A percentile compares a stretch with the other conserved stretches of the same genome.
Evolutionary conservation across 257 asterid genomes (phyloP).

Genomic region (Salvia rosmarinus): DNA sequence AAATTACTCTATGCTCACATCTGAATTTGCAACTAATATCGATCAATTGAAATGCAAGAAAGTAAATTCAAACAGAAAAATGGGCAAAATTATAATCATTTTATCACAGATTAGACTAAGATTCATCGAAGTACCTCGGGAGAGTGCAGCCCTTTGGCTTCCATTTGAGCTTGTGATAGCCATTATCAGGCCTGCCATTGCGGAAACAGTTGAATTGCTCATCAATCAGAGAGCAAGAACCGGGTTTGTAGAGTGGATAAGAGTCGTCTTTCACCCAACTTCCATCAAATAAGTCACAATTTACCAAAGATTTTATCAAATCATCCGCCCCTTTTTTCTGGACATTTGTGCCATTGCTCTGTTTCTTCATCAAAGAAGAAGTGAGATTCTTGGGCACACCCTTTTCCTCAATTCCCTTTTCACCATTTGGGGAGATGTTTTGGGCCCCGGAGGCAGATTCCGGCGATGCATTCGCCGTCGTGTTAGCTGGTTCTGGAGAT

Average conservation of each 20-base stretch:
- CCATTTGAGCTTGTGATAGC: slow-evolving; percentile 70
- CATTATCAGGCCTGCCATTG: slow-evolving; percentile 85
- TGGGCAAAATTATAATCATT: not conserved
- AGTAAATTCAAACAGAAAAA: not conserved
- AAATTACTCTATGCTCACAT: not conserved
- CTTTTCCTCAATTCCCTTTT: slow-evolving; percentile 43
- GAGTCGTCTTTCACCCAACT: slow-evolving; percentile 86
- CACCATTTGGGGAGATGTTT: slow-evolving; percentile 38
- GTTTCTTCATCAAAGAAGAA: slow-evolving; percentile 50
- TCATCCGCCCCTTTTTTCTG: slow-evolving; percentile 45
- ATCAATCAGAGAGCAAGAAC: slow-evolving; percentile 89
- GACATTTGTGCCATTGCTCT: slow-evolving; percentile 32
- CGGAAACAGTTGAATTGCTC: slow-evolving; percentile 82
- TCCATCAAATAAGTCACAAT: slow-evolving; percentile 82
- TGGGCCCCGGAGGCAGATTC: slow-evolving; percentile 19
- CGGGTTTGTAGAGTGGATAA: slow-evolving; percentile 84
- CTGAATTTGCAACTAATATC: not conserved
- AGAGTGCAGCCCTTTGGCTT: slow-evolving; percentile 84
- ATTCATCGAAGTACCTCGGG: slow-evolving; percentile 65
- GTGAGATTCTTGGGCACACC: slow-evolving; percentile 47
- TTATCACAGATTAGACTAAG: not conserved
- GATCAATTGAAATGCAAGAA: not conserved
- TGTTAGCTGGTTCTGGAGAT: slow-evolving; percentile 22
- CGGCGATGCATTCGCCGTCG: slow-evolving; percentile 37
- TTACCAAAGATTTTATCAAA: slow-evolving; percentile 59